A percentile compares a stretch with the other conserved stretches of the same genome.
Conservation (phyloP, 2,329 filamentous ascomycete species). For the Zopfia rhizophila region DNA sequence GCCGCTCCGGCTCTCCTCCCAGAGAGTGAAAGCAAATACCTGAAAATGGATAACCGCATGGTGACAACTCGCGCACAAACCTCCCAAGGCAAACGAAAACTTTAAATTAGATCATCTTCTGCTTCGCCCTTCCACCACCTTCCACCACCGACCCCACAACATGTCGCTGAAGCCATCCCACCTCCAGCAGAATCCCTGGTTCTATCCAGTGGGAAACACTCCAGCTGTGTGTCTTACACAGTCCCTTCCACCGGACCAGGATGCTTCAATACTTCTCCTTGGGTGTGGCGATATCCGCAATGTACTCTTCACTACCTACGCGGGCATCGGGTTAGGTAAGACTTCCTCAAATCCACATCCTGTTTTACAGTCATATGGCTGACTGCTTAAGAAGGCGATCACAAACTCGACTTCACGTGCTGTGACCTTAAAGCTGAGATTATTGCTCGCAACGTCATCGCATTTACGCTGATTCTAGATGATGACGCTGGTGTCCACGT, state of each 20-base stretch:
- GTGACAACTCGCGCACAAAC: no score
- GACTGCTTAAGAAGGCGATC: not conserved
- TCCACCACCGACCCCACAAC: no score
- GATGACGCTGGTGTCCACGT: constrained; percentile 33
- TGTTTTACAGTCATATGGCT: not conserved
- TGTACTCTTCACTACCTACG: constrained; percentile 57
- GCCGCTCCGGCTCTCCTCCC: no score
- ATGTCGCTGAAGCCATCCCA: constrained; percentile 5
- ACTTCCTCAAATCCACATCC: constrained; percentile 14
- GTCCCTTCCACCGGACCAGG: constrained; percentile 29
- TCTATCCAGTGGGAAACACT: constrained; percentile 59
- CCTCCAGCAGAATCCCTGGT: no score
- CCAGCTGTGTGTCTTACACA: constrained; percentile 61
- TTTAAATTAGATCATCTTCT: no score
- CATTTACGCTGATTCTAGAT: constrained; percentile 64
- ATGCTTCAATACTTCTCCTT: constrained; percentile 55
- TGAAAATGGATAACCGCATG: no score
- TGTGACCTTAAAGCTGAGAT: constrained; percentile 64
- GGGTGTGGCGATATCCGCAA: constrained; percentile 68
- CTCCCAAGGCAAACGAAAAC: no score
- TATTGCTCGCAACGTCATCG: constrained; percentile 65
- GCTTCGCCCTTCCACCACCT: no score
- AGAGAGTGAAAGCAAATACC: no score
- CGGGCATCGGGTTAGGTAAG: constrained; percentile 24
- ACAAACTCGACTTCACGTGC: constrained; percentile 57